Evolutionary conservation across 805 yeast genomes (phyloP).

Genomic region (Lipomyces spencermartinsiae): DNA sequence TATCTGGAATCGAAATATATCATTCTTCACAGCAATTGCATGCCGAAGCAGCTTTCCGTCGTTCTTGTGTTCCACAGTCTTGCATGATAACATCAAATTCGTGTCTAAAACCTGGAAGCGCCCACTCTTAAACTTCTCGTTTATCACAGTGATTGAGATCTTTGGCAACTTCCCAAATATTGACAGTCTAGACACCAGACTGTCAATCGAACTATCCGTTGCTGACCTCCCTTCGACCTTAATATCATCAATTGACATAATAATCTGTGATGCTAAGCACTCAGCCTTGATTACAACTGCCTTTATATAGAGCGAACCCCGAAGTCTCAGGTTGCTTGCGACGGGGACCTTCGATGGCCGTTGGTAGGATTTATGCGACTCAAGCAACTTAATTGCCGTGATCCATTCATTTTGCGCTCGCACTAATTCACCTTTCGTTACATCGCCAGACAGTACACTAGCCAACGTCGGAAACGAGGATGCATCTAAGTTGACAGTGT

Average conservation of each 20-base stretch:
- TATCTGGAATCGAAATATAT: slow-evolving; percentile 7
- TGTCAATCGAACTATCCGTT: not conserved
- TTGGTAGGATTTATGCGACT: slow-evolving; percentile 1
- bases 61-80: slow-evolving; percentile 12
- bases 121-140: slow-evolving; percentile 22
- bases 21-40: slow-evolving; percentile 26
- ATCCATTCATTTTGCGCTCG: slow-evolving; percentile 31
- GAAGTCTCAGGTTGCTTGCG: slow-evolving; percentile 10
- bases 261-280: slow-evolving; percentile 18
- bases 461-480: slow-evolving; percentile 36
- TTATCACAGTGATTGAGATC: slow-evolving; percentile 17
- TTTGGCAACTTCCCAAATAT: slow-evolving; percentile 20
- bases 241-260: slow-evolving; percentile 26
- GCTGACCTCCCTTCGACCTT: slow-evolving; percentile 23
- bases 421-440: slow-evolving; percentile 27
- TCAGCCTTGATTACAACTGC: slow-evolving; percentile 26
- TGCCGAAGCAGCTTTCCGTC: slow-evolving; percentile 5
- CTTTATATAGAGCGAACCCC: slow-evolving; percentile 23
- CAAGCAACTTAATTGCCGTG: slow-evolving; percentile 8
- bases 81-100: slow-evolving; percentile 25
- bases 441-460: slow-evolving; percentile 34
- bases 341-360: not conserved
- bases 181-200: slow-evolving; percentile 5
- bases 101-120: slow-evolving; percentile 27
- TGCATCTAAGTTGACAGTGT: slow-evolving; percentile 30